phyloP scores from a whole-genome alignment of 1,284 basidiomycete genomes.

The Butyriboletus appendiculatus region DNA sequence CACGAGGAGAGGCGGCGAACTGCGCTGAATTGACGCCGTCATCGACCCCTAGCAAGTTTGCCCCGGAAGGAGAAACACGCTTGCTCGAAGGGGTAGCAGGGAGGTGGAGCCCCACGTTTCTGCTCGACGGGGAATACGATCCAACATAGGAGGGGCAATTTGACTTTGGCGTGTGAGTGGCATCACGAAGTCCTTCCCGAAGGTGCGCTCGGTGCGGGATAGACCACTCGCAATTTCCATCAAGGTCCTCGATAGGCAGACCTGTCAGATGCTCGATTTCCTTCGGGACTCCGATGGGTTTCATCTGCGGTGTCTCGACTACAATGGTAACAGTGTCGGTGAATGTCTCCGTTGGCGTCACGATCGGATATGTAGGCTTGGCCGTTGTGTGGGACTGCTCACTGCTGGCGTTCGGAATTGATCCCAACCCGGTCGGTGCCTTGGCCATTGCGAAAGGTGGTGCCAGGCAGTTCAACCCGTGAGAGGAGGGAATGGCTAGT shows the following conservation, averaged over 20 bases:
- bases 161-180: slow-evolving; percentile 1
- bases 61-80: neutral
- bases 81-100: slow-evolving; percentile 2
- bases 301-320: neutral
- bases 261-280: slow-evolving; percentile 6
- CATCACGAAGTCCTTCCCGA: neutral
- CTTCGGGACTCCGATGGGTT: neutral
- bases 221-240: slow-evolving; percentile 1
- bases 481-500: neutral
- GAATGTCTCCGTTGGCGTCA: neutral
- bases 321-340: neutral
- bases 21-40: slow-evolving; percentile 7
- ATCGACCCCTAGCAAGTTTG: neutral
- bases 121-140: slow-evolving; percentile 4
- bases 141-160: slow-evolving; percentile 3
- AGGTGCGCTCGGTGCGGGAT: neutral
- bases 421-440: neutral
- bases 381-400: neutral
- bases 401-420: neutral
- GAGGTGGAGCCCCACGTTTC: slow-evolving; percentile 6
- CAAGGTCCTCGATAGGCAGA: slow-evolving; percentile 4
- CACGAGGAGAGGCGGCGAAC: slow-evolving; percentile 1
- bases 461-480: slow-evolving; percentile 11
- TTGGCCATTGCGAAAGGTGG: slow-evolving; percentile 16
- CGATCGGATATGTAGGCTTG: slow-evolving; percentile 5